A percentile compares a stretch with the other conserved stretches of the same genome.
These are phyloP conservation scores for Aurifilum marmelostoma DNA, from an alignment of 2,329 filamentous ascomycete species.

Conservation along the genomic window DNA sequence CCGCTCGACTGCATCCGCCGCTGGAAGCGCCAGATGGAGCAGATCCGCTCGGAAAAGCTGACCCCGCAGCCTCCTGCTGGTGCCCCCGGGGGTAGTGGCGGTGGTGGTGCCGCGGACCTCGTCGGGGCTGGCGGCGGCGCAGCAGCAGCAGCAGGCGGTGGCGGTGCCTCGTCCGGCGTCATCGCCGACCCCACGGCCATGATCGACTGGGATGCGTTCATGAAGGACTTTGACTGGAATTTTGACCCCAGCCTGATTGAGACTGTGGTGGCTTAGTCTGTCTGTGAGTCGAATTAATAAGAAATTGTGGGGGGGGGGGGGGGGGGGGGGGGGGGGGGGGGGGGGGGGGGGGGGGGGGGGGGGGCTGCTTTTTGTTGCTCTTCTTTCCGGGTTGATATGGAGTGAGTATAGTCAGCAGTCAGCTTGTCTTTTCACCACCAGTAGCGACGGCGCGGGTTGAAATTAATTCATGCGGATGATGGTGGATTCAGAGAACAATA, in stretches of 20 bases:
- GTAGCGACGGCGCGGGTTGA: not conserved
- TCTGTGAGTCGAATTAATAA: too few species aligned
- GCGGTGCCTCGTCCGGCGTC: conserved; percentile 9
- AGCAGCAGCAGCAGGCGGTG: not conserved
- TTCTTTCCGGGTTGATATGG: too few species aligned
- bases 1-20: conserved; percentile 53
- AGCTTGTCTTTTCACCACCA: not conserved
- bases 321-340: too few species aligned
- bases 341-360: too few species aligned
- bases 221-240: conserved; percentile 55
- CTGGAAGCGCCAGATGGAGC: conserved; percentile 49
- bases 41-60: conserved; percentile 37
- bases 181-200: conserved; percentile 45
- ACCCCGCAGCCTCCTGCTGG: conserved; percentile 25
- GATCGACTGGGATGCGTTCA: conserved; percentile 54
- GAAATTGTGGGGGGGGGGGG: too few species aligned
- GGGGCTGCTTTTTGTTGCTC: too few species aligned
- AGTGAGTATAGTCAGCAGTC: too few species aligned
- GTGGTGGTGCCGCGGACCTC: not conserved
- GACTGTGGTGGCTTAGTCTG: conserved; percentile 17
- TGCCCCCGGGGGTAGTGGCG: not conserved
- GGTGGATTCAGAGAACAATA: not conserved
- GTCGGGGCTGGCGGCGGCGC: not conserved
- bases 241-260: conserved; percentile 32
- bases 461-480: not conserved